Percentiles rank a stretch among this genome's conserved stretches.
phyloP scores from a whole-genome alignment of 257 asterid species.

The Nicotiana paniculata region DNA sequence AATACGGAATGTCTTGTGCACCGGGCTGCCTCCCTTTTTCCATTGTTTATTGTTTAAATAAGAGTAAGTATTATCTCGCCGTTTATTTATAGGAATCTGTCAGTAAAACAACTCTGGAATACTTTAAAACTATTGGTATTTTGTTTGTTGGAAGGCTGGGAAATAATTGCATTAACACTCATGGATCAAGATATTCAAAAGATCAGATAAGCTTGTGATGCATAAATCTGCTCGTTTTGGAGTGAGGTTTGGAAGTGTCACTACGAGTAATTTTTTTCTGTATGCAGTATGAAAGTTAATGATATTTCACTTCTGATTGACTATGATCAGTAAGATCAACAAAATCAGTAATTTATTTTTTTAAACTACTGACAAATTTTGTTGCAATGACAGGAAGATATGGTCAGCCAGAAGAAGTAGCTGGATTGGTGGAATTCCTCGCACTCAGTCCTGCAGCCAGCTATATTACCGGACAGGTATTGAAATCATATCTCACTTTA shows the following conservation, averaged over 20 bases:
- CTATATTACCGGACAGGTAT: slow-evolving; percentile 92
- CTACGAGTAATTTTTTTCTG: not conserved
- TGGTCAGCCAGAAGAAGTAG: slow-evolving; percentile 47
- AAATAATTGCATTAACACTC: not conserved
- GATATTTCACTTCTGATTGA: not conserved
- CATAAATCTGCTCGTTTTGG: not conserved
- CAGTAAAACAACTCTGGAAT: not conserved
- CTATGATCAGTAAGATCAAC: not conserved
- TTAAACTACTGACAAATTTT: not conserved
- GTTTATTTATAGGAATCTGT: not conserved
- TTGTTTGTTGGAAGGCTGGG: not conserved
- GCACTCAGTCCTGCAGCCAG: slow-evolving; percentile 52
- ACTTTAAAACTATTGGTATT: not conserved
- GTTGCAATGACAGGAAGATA: slow-evolving; percentile 21
- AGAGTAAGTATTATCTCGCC: not conserved
- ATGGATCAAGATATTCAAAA: not conserved
- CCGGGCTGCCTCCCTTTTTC: no score
- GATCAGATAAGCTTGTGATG: not conserved
- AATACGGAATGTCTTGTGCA: no score
- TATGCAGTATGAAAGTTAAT: not conserved
- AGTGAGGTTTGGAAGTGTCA: not conserved
- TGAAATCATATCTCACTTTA: not conserved
- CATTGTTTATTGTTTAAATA: no score
- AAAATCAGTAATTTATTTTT: not conserved
- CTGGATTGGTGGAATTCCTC: slow-evolving; percentile 35